Conservation (phyloP, 352 stramenopile species). For the Pythium pyrilobum region DNA sequence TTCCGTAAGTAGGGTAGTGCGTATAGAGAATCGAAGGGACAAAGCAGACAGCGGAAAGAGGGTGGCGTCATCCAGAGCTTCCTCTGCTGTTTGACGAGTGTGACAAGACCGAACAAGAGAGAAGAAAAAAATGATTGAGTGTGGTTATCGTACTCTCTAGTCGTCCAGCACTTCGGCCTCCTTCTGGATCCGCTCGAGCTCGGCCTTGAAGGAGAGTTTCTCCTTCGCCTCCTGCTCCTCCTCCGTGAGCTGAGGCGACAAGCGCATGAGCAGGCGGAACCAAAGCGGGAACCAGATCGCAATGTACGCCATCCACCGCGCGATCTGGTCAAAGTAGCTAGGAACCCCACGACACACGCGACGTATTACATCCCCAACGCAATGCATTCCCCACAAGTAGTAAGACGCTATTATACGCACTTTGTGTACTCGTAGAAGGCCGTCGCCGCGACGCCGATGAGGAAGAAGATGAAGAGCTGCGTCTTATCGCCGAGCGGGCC, state of each 20-base stretch:
- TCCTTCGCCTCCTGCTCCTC: slow-evolving; percentile 51
- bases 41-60: no score
- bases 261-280: slow-evolving; percentile 62
- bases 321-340: slow-evolving; percentile 70
- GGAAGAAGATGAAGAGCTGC: slow-evolving; percentile 60
- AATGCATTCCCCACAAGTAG: neutral
- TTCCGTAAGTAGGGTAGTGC: slow-evolving; percentile 57
- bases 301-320: slow-evolving; percentile 63
- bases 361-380: neutral
- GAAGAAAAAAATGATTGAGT: neutral
- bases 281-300: slow-evolving; percentile 82
- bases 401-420: slow-evolving; percentile 14
- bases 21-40: slow-evolving; percentile 1
- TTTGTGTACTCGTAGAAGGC: slow-evolving; percentile 66
- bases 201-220: slow-evolving; percentile 35
- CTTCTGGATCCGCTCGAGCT: slow-evolving; percentile 37
- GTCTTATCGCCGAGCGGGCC: slow-evolving; percentile 56
- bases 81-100: no score
- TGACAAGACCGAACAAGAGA: no score
- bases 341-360: neutral
- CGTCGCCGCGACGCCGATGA: slow-evolving; percentile 61
- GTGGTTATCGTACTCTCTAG: neutral
- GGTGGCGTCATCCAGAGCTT: no score
- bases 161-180: slow-evolving; percentile 22
- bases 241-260: slow-evolving; percentile 57